These are phyloP conservation scores for Apiosordaria backusii DNA, from an alignment of 495 filamentous ascomycete species.

Conservation along the genomic window DNA sequence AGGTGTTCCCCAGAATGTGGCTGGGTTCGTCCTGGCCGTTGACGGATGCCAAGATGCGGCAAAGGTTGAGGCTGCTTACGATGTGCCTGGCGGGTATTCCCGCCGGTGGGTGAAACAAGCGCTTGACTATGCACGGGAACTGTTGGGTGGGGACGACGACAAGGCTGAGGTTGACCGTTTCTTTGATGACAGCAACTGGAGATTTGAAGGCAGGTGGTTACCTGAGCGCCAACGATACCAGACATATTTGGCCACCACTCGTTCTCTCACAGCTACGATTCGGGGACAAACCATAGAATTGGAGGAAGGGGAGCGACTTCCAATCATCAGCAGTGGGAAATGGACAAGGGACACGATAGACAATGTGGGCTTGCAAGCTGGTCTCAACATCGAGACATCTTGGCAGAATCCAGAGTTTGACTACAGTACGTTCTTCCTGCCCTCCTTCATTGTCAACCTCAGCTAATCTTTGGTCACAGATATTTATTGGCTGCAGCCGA, in stretches of 20 bases:
- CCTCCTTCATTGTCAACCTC: not conserved
- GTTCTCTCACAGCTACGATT: conserved; percentile 2
- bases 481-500: conserved; percentile 18
- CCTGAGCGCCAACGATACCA: conserved; percentile 11
- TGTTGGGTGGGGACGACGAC: not conserved
- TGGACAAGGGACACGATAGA: conserved; percentile 12
- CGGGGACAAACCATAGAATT: not conserved
- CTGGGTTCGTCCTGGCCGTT: conserved; percentile 11
- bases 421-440: conserved; percentile 6
- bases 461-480: not conserved
- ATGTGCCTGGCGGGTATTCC: conserved; percentile 9
- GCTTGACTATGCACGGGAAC: conserved; percentile 10
- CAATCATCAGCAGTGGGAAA: conserved; percentile 16
- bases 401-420: conserved; percentile 14
- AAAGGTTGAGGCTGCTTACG: conserved; percentile 11
- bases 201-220: conserved; percentile 16
- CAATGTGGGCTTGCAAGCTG: not conserved
- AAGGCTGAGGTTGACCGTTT: conserved; percentile 4
- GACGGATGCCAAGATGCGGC: conserved; percentile 17
- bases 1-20: conserved; percentile 11
- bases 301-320: conserved; percentile 12
- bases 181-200: conserved; percentile 11
- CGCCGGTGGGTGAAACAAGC: conserved; percentile 16
- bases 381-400: conserved; percentile 6
- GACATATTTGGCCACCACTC: conserved; percentile 10